These are phyloP conservation scores for Sarocladiaceae sp. DNA, from an alignment of 2,329 filamentous ascomycete genomes.

Conservation along the genomic window DNA sequence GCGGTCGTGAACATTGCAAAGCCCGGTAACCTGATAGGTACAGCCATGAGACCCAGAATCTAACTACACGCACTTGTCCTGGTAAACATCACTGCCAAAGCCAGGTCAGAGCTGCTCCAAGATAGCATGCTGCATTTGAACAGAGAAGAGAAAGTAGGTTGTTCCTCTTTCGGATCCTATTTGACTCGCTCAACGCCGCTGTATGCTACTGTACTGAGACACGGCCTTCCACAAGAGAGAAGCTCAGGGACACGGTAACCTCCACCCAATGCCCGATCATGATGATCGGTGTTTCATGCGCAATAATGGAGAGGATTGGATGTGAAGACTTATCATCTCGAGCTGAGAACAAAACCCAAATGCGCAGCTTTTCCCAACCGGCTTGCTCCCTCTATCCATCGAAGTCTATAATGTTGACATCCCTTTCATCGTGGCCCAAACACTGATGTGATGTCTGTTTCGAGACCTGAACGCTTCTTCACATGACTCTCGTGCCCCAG, in stretches of 20 bases:
- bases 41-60: background rate
- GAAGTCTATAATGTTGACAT: background rate
- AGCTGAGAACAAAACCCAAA: background rate
- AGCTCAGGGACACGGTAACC: too few species aligned
- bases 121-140: background rate
- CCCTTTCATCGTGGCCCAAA: too few species aligned
- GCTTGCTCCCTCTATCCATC: background rate
- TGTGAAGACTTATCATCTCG: background rate
- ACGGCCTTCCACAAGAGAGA: too few species aligned
- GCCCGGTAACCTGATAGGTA: background rate
- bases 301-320: too few species aligned
- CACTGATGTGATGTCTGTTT: too few species aligned
- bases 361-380: background rate
- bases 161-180: background rate
- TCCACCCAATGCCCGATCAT: background rate
- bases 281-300: too few species aligned
- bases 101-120: background rate
- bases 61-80: too few species aligned
- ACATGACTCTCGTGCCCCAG: slow-evolving; percentile 59
- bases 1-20: slow-evolving; percentile 39
- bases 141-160: too few species aligned
- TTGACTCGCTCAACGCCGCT: slow-evolving; percentile 1
- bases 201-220: slow-evolving; percentile 2
- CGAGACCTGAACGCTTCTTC: too few species aligned
- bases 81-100: background rate